Evolutionary conservation across 1,284 basidiomycete genomes (phyloP).

Genomic region (Ceraceosorus guamensis): DNA sequence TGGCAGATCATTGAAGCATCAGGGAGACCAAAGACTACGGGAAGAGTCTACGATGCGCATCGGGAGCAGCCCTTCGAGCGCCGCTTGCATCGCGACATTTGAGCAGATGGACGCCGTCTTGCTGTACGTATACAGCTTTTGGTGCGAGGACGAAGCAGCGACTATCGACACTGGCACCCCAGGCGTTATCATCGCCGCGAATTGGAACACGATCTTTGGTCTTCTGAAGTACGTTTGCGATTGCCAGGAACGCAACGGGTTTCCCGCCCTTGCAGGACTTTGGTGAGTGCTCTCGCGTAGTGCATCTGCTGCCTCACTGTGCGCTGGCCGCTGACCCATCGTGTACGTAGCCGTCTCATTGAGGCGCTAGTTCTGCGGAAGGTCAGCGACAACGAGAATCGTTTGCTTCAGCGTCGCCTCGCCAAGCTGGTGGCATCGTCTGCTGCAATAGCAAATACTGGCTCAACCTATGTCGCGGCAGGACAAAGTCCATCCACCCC

Average conservation of each 20-base stretch:
- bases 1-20: conserved; percentile 46
- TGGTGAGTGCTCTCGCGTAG: conserved; percentile 19
- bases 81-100: conserved; percentile 45
- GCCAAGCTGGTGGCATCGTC: conserved; percentile 4
- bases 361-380: conserved; percentile 25
- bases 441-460: not conserved
- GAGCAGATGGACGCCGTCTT: conserved; percentile 53
- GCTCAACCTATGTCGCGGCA: conserved; percentile 1
- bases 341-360: conserved; percentile 21
- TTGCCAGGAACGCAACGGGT: conserved; percentile 16
- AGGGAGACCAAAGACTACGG: conserved; percentile 33
- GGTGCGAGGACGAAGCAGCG: conserved; percentile 50
- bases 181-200: conserved; percentile 11
- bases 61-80: conserved; percentile 8
- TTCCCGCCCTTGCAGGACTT: conserved; percentile 18
- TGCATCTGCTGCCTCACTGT: not conserved
- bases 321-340: conserved; percentile 14
- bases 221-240: conserved; percentile 21
- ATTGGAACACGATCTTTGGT: conserved; percentile 26
- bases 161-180: no score
- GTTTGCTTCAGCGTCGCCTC: conserved; percentile 5
- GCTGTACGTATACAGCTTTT: conserved; percentile 53
- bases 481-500: not conserved
- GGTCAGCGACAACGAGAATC: conserved; percentile 19
- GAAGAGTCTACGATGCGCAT: conserved; percentile 3